These are phyloP conservation scores for Solanum chilense DNA, from an alignment of 257 asterid species.

Conservation along the genomic window DNA sequence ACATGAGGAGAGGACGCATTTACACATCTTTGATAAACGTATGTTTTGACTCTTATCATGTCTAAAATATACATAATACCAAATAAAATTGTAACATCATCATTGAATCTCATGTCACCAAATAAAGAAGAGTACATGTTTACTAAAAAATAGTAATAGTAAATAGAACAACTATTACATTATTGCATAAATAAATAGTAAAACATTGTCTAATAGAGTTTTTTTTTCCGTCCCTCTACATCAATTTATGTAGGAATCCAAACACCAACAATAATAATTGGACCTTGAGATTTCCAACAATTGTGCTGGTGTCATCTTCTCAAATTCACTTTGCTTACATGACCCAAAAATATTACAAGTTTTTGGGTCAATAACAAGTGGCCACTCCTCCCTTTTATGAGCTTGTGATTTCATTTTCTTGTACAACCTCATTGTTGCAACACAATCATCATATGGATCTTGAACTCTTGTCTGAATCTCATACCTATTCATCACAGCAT, in stretches of 20 bases:
- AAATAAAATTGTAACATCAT: neutral
- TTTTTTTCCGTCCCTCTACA: neutral
- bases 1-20: neutral
- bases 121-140: neutral
- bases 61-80: too few relatives aligned
- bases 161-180: neutral
- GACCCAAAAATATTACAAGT: conserved; percentile 58
- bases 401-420: conserved; percentile 64
- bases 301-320: conserved; percentile 63
- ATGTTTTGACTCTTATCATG: too few relatives aligned
- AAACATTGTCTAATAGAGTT: neutral
- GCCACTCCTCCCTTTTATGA: conserved; percentile 48
- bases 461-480: conserved; percentile 47
- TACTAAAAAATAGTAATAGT: neutral
- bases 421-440: conserved; percentile 66
- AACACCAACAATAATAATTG: conserved; percentile 85
- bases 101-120: neutral
- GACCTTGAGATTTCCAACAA: conserved; percentile 68
- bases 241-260: conserved; percentile 14
- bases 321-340: conserved; percentile 66
- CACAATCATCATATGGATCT: conserved; percentile 89
- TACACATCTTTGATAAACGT: too few relatives aligned
- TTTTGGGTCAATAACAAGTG: conserved; percentile 55
- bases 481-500: conserved; percentile 20
- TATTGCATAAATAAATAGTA: neutral